Percentiles rank a stretch among this genome's conserved stretches.
Conservation (phyloP, 225 moss, liverwort and hornwort genomes). For the Takakia lepidozioides region DNA sequence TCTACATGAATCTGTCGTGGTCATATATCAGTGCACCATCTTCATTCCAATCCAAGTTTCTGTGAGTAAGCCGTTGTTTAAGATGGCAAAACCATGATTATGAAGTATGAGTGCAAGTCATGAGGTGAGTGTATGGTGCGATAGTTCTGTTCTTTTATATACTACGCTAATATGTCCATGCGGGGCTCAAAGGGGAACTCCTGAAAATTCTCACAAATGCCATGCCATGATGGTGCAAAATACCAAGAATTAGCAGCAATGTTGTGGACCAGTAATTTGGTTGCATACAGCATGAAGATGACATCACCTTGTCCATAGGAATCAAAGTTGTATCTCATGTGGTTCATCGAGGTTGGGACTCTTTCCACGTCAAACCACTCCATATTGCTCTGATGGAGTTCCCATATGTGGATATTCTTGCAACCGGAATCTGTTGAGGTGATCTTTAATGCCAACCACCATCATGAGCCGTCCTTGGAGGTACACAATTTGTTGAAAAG, state of each 20-base stretch:
- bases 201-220: conserved; percentile 17
- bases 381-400: conserved; percentile 11
- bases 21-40: too few relatives aligned
- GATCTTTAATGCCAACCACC: conserved; percentile 18
- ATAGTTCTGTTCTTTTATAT: not conserved
- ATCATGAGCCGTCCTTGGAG: conserved; percentile 14
- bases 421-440: conserved; percentile 13
- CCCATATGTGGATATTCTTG: conserved; percentile 12
- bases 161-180: not conserved
- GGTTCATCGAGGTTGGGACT: conserved; percentile 15
- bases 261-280: conserved; percentile 16
- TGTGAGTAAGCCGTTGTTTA: too few relatives aligned
- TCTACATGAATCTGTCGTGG: too few relatives aligned
- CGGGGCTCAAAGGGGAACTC: conserved; percentile 20
- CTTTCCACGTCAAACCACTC: conserved; percentile 11
- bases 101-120: too few relatives aligned
- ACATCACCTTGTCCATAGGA: conserved; percentile 12
- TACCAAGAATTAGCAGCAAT: conserved; percentile 7
- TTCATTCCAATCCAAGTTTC: too few relatives aligned
- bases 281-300: conserved; percentile 22
- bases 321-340: conserved; percentile 21
- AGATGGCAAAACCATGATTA: too few relatives aligned
- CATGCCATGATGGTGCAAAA: conserved; percentile 11
- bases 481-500: conserved; percentile 23
- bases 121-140: too few relatives aligned